Percentiles rank a stretch among this genome's conserved stretches.
These are phyloP conservation scores for Cryphonectria carpinicola DNA, from an alignment of 2,329 filamentous ascomycete species.

Conservation along the genomic window DNA sequence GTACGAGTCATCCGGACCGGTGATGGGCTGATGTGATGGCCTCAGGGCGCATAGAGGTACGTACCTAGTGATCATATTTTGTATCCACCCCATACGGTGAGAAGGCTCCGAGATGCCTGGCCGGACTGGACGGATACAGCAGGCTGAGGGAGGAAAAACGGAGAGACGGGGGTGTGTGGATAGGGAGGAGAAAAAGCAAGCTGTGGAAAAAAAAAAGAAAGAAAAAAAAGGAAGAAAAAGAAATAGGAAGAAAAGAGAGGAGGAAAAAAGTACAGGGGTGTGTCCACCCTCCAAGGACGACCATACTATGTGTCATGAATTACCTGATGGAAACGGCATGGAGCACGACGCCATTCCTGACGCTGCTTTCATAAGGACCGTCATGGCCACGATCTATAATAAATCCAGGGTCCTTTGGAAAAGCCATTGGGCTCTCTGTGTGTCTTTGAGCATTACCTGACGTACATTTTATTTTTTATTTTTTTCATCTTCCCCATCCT, in stretches of 20 bases:
- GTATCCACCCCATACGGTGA: neutral
- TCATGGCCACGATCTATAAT: conserved; percentile 27
- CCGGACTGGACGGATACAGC: neutral
- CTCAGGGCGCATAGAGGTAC: neutral
- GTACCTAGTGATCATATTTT: neutral
- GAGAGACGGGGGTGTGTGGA: neutral
- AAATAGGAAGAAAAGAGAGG: neutral
- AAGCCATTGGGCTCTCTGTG: neutral
- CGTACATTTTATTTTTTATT: neutral
- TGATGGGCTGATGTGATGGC: conserved; percentile 24
- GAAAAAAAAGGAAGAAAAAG: neutral
- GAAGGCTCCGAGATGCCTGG: neutral
- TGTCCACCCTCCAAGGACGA: conserved; percentile 4
- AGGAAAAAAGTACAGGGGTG: conserved; percentile 6
- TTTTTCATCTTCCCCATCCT: neutral
- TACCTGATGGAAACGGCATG: conserved; percentile 33
- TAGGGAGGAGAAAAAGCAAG: neutral
- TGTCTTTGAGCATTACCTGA: neutral
- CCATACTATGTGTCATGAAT: conserved; percentile 34
- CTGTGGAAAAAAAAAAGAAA: neutral
- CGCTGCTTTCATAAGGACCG: conserved; percentile 28
- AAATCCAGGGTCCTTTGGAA: neutral
- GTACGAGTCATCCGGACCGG: conserved; percentile 31
- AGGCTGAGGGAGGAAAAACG: conserved; percentile 1
- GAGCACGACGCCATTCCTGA: conserved; percentile 7